phyloP scores from a whole-genome alignment of 331 rosid genomes.

The Telfairia occidentalis region DNA sequence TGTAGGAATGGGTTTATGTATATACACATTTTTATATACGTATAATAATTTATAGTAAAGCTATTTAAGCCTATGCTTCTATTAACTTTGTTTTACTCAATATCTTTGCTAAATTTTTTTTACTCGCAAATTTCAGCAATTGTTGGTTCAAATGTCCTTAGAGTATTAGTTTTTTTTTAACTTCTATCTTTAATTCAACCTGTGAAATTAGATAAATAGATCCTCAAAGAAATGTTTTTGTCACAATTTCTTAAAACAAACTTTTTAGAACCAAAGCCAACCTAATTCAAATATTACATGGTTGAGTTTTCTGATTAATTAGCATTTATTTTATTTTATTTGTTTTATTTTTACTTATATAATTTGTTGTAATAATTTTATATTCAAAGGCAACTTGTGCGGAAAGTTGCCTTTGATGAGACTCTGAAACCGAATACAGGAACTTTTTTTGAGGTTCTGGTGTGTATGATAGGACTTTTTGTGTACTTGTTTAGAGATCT shows the following conservation, averaged over 20 bases:
- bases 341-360: no score
- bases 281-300: background rate
- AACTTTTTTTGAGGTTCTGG: background rate
- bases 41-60: background rate
- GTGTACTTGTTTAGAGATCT: background rate
- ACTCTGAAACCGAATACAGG: background rate
- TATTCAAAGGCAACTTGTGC: no score
- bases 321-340: no score
- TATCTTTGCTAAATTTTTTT: background rate
- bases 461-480: background rate
- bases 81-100: background rate
- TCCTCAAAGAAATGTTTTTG: background rate
- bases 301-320: background rate
- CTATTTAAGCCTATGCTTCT: background rate
- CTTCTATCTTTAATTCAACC: background rate
- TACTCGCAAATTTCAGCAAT: background rate
- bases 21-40: background rate
- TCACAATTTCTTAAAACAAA: background rate
- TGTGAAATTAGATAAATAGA: background rate
- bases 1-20: background rate
- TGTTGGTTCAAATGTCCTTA: background rate
- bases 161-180: background rate
- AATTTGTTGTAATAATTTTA: no score
- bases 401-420: background rate
- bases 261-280: background rate